Conservation (phyloP, 768 basidiomycete genomes). For the Russula lepida region DNA sequence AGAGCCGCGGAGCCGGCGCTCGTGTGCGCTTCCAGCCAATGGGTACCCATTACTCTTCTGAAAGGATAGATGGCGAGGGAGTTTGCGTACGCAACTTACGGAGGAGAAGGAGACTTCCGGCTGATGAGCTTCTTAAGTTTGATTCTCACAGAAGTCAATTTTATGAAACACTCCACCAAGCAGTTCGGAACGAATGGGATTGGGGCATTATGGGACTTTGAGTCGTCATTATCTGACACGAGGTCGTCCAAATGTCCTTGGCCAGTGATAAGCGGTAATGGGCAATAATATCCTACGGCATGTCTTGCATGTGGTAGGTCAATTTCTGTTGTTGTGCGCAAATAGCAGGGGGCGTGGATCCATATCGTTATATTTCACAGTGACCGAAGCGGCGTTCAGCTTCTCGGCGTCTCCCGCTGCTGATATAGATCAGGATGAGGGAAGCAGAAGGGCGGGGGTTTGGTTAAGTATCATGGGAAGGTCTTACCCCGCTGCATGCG, state of each 20-base stretch:
- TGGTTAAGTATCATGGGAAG: not conserved
- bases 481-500: not conserved
- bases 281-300: not conserved
- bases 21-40: not conserved
- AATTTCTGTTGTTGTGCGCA: not conserved
- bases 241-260: not conserved
- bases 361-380: not conserved
- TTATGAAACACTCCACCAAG: conserved; percentile 1
- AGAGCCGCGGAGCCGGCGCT: conserved; percentile 8
- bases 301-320: not conserved
- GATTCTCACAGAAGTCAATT: conserved; percentile 4
- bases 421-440: not conserved
- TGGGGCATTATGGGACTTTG: not conserved
- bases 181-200: not conserved
- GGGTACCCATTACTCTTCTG: not conserved
- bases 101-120: not conserved
- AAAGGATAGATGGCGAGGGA: not conserved
- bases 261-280: not conserved
- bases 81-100: not conserved
- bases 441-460: not conserved
- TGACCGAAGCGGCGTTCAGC: not conserved
- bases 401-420: not conserved
- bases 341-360: not conserved
- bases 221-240: not conserved
- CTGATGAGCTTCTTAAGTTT: not conserved